Evolutionary conservation across 805 yeast genomes (phyloP).

Genomic region (Yarrowia hollandica): DNA sequence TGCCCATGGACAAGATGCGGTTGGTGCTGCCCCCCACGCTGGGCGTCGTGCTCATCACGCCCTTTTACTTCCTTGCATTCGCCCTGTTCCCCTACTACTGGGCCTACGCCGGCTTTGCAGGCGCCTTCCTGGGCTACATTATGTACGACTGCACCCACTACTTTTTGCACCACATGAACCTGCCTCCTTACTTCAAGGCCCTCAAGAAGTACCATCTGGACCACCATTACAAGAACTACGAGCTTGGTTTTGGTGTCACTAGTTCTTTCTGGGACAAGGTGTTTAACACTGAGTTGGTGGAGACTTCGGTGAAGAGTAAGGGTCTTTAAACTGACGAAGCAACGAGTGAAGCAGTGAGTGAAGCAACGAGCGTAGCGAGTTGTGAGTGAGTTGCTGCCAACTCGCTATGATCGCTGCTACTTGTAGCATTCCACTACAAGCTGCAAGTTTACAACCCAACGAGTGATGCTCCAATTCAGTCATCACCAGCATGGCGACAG

Average conservation of each 20-base stretch:
- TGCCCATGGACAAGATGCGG: slow-evolving; percentile 94
- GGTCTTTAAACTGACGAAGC: neutral
- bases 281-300: slow-evolving; percentile 75
- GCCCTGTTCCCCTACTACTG: slow-evolving; percentile 70
- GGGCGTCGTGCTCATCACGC: slow-evolving; percentile 68
- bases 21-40: slow-evolving; percentile 96
- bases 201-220: slow-evolving; percentile 90
- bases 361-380: neutral
- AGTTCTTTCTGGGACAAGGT: slow-evolving; percentile 91
- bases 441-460: too few relatives aligned
- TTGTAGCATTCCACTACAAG: too few relatives aligned
- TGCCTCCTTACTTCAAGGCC: slow-evolving; percentile 75
- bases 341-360: neutral
- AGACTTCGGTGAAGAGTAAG: slow-evolving; percentile 31
- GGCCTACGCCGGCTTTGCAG: slow-evolving; percentile 93
- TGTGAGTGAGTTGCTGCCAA: too few relatives aligned
- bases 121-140: slow-evolving; percentile 93
- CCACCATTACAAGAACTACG: slow-evolving; percentile 96
- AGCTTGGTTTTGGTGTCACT: slow-evolving; percentile 95
- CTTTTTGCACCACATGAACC: slow-evolving; percentile 80
- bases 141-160: slow-evolving; percentile 93
- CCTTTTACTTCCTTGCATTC: slow-evolving; percentile 80
- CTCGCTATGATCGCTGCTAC: too few relatives aligned
- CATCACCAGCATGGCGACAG: too few relatives aligned
- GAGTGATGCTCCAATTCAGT: too few relatives aligned